Percentiles rank a stretch among this genome's conserved stretches.
phyloP scores from a whole-genome alignment of 1,284 basidiomycete genomes.

The Golubevia pallescens region DNA sequence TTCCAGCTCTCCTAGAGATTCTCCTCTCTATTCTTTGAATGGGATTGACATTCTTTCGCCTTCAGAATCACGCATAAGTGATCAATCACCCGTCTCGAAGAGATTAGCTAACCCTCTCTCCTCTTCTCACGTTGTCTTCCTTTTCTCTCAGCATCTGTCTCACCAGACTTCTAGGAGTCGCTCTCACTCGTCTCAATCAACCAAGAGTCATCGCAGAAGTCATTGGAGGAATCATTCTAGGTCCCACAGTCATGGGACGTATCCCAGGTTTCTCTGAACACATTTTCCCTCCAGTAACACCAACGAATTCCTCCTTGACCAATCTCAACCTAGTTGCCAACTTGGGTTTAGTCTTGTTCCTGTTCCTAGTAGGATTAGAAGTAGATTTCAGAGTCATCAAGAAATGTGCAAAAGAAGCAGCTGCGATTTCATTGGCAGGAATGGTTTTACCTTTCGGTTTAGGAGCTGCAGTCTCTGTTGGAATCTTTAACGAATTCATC shows the following conservation, averaged over 20 bases:
- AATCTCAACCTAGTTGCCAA: slow-evolving; percentile 88
- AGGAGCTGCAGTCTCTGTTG: slow-evolving; percentile 80
- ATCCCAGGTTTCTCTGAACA: slow-evolving; percentile 53
- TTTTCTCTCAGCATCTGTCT: slow-evolving; percentile 22
- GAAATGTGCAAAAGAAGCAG: slow-evolving; percentile 42
- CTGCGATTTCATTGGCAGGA: slow-evolving; percentile 70
- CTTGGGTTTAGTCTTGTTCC: slow-evolving; percentile 72
- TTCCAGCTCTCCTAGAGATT: no score
- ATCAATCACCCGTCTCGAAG: no score
- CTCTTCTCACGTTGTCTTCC: no score
- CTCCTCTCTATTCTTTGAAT: no score
- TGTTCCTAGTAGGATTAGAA: slow-evolving; percentile 89
- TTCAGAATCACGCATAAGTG: no score
- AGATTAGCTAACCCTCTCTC: no score
- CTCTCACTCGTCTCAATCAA: slow-evolving; percentile 36
- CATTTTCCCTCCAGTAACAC: slow-evolving; percentile 30
- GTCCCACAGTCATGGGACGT: slow-evolving; percentile 55
- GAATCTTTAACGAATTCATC: slow-evolving; percentile 82
- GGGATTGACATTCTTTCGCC: no score
- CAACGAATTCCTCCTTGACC: slow-evolving; percentile 69
- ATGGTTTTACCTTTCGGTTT: slow-evolving; percentile 81
- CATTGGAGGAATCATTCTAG: slow-evolving; percentile 59
- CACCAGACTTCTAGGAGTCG: slow-evolving; percentile 45
- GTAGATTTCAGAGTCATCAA: slow-evolving; percentile 81
- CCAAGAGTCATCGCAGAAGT: slow-evolving; percentile 59